A percentile compares a stretch with the other conserved stretches of the same genome.
These are phyloP conservation scores for Pyrenula aspistea DNA, from an alignment of 495 filamentous ascomycete genomes.

Conservation along the genomic window DNA sequence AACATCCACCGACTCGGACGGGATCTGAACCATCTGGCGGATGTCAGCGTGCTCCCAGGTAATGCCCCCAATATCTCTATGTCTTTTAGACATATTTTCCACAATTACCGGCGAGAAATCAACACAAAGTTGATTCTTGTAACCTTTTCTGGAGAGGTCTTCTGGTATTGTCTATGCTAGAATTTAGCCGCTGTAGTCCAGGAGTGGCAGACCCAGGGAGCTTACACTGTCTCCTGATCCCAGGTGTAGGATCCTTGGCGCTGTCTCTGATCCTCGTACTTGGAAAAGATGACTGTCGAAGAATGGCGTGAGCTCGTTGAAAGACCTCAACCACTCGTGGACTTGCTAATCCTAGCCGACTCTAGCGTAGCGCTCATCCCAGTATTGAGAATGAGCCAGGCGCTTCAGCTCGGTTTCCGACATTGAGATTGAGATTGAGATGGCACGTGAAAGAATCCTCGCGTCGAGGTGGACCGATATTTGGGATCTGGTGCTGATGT, in stretches of 20 bases:
- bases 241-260: conserved; percentile 35
- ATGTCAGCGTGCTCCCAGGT: conserved; percentile 41
- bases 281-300: conserved; percentile 28
- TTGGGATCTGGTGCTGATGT: neutral
- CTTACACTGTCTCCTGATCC: conserved; percentile 48
- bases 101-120: conserved; percentile 47
- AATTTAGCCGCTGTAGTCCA: conserved; percentile 2
- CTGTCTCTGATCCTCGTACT: conserved; percentile 7
- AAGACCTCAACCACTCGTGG: conserved; percentile 41
- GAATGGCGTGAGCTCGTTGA: conserved; percentile 34
- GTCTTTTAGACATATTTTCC: conserved; percentile 31
- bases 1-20: conserved; percentile 31
- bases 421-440: neutral
- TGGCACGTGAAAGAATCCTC: neutral
- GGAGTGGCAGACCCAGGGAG: conserved; percentile 2
- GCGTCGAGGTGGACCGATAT: neutral
- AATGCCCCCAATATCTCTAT: conserved; percentile 21
- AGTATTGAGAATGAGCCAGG: conserved; percentile 33
- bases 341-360: conserved; percentile 14
- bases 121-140: conserved; percentile 40
- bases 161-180: conserved; percentile 33
- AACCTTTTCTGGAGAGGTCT: conserved; percentile 33
- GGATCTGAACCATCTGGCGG: conserved; percentile 27
- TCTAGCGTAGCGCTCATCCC: conserved; percentile 36
- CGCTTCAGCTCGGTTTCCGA: conserved; percentile 5